phyloP scores from a whole-genome alignment of 371 early-diverging fungal genomes.

The Mucor racemosus region DNA sequence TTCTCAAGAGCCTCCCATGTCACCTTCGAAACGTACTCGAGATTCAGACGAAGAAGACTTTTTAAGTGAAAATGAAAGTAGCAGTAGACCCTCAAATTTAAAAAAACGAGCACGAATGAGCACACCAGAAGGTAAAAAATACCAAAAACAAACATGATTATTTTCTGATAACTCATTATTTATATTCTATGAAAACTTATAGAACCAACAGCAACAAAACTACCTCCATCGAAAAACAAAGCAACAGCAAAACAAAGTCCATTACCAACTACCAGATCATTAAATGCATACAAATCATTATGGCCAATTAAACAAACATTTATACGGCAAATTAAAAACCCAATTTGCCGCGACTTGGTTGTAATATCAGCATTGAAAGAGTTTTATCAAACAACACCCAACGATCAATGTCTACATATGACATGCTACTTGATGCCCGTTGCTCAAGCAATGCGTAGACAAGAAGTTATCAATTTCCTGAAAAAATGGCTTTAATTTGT shows the following conservation, averaged over 20 bases:
- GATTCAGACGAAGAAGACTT: background rate
- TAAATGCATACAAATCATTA: background rate
- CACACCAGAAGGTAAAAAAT: background rate
- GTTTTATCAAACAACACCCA: background rate
- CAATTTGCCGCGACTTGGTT: background rate
- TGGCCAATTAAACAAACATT: background rate
- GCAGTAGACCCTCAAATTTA: background rate
- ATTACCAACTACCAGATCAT: background rate
- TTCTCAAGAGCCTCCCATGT: background rate
- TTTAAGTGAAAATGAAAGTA: background rate
- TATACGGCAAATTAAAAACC: background rate
- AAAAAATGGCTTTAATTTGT: background rate
- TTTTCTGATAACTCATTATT: background rate
- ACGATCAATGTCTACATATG: background rate
- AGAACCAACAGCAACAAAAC: background rate
- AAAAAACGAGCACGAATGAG: conserved; percentile 2
- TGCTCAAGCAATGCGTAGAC: background rate
- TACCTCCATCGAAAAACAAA: background rate
- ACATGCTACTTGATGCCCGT: background rate
- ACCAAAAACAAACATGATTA: background rate
- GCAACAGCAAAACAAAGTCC: background rate
- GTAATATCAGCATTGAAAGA: background rate
- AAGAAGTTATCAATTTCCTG: background rate
- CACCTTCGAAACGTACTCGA: background rate
- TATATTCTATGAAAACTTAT: background rate